These are phyloP conservation scores for Hypoxylon rickii DNA, from an alignment of 495 filamentous ascomycete species.

Conservation along the genomic window DNA sequence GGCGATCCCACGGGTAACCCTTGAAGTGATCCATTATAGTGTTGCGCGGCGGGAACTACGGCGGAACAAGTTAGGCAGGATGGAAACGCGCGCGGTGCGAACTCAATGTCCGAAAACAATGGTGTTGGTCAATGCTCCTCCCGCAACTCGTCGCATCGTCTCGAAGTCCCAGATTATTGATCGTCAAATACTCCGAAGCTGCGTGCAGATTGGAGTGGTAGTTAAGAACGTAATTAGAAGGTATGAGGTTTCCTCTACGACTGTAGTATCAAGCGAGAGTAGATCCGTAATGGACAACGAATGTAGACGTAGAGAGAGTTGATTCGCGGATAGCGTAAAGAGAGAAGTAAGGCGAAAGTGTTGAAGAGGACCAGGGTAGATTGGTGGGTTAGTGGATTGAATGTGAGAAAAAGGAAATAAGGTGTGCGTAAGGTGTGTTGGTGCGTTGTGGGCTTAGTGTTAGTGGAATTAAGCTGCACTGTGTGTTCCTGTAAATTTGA, in stretches of 20 bases:
- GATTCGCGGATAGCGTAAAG: background rate
- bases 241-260: no score
- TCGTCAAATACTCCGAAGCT: slow-evolving; percentile 13
- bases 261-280: background rate
- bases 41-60: background rate
- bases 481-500: no score
- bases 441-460: no score
- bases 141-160: slow-evolving; percentile 23
- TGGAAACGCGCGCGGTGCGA: slow-evolving; percentile 2
- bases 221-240: no score
- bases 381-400: background rate
- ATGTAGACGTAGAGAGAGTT: background rate
- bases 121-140: slow-evolving; percentile 16
- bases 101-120: slow-evolving; percentile 31
- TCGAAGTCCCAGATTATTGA: slow-evolving; percentile 9
- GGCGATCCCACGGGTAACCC: no score
- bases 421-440: background rate
- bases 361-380: background rate
- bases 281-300: no score
- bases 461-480: background rate
- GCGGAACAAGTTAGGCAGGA: background rate
- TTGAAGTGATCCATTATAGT: background rate
- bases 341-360: no score
- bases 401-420: background rate
- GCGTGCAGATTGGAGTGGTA: background rate